phyloP scores from a whole-genome alignment of 495 filamentous ascomycete genomes.

The Aspergillus saccharolyticus region DNA sequence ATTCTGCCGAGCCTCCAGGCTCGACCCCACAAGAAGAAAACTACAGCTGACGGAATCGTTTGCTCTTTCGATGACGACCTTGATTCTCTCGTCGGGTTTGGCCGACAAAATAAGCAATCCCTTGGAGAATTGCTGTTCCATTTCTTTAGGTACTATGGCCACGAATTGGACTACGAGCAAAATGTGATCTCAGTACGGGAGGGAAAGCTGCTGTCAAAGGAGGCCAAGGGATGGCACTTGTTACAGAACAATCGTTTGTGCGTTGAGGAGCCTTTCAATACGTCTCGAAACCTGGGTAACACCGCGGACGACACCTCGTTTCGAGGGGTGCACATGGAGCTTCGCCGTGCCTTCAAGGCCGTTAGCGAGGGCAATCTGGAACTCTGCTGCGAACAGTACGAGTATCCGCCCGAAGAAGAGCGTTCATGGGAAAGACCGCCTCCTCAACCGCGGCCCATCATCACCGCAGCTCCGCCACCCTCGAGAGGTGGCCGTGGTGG shows the following conservation, averaged over 20 bases:
- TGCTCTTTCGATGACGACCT: constrained; percentile 84
- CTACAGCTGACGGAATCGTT: constrained; percentile 55
- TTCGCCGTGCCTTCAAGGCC: constrained; percentile 80
- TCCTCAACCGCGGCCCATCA: constrained; percentile 54
- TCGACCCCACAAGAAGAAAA: constrained; percentile 56
- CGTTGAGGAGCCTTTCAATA: constrained; percentile 96
- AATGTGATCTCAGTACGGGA: constrained; percentile 81
- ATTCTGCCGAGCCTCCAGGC: constrained; percentile 85
- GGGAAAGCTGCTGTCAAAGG: constrained; percentile 75
- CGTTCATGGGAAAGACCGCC: constrained; percentile 68
- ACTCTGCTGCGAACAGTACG: constrained; percentile 77
- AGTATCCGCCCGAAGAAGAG: constrained; percentile 80
- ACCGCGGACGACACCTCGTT: constrained; percentile 94
- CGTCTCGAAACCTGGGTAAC: constrained; percentile 87
- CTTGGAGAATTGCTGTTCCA: constrained; percentile 80
- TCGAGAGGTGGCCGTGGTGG: constrained; percentile 49
- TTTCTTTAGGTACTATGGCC: constrained; percentile 91
- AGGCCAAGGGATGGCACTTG: constrained; percentile 79
- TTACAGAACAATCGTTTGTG: constrained; percentile 77
- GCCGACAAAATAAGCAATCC: constrained; percentile 73
- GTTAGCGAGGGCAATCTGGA: constrained; percentile 70
- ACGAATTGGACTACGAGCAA: constrained; percentile 87
- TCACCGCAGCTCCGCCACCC: constrained; percentile 48
- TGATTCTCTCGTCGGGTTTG: constrained; percentile 64
- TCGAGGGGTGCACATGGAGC: constrained; percentile 80